A percentile compares a stretch with the other conserved stretches of the same genome.
Conservation (phyloP, 2,329 filamentous ascomycete genomes). For the Pestalotiopsis sp. region DNA sequence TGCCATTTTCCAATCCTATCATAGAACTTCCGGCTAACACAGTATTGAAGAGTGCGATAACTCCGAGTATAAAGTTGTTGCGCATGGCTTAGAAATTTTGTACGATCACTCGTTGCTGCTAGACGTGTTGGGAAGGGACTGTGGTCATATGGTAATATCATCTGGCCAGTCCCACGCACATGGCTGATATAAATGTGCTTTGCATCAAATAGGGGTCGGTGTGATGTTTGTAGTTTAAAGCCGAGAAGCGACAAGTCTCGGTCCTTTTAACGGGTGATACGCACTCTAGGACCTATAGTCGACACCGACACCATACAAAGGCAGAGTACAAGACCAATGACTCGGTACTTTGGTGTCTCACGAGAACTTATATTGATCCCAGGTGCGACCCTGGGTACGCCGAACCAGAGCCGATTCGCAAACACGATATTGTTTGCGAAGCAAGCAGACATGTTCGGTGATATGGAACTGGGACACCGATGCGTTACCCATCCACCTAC, state of each 20-base stretch:
- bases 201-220: not conserved
- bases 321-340: not conserved
- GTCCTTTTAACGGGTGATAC: too few relatives aligned
- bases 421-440: not conserved
- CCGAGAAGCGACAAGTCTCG: not conserved
- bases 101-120: not conserved
- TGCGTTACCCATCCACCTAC: too few relatives aligned
- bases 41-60: not conserved
- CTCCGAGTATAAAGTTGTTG: not conserved
- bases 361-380: not conserved
- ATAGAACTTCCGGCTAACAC: not conserved
- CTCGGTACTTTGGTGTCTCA: not conserved
- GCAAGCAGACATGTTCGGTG: not conserved
- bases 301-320: fast-evolving
- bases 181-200: not conserved
- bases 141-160: too few relatives aligned
- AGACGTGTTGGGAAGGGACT: too few relatives aligned
- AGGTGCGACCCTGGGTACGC: not conserved
- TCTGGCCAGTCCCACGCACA: fast-evolving
- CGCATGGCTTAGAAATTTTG: not conserved
- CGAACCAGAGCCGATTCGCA: not conserved
- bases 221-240: not conserved
- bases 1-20: not conserved
- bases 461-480: too few relatives aligned
- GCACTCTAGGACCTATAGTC: too few relatives aligned